Conservation (phyloP, 352 stramenopile species). For the Saprolegnia parasitica region DNA sequence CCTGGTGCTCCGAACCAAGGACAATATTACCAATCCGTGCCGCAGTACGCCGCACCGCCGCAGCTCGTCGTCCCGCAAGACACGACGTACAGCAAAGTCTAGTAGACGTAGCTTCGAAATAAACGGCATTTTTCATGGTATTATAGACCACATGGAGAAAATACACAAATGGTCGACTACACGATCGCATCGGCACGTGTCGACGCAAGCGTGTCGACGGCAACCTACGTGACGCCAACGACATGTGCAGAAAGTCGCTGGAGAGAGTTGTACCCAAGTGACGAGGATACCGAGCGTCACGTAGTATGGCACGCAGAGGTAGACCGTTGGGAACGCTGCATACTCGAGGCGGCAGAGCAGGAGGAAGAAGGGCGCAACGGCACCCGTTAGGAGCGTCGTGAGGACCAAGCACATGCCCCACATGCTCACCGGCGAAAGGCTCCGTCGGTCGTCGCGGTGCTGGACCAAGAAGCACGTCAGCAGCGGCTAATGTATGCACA, state of each 20-base stretch:
- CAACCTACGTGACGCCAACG: no score
- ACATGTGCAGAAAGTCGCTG: background rate
- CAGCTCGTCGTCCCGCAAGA: conserved; percentile 9
- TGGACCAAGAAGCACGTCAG: background rate
- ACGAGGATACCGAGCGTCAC: background rate
- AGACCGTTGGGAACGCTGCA: background rate
- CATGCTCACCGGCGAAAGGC: background rate
- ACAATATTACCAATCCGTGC: background rate
- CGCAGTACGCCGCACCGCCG: background rate
- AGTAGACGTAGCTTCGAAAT: background rate
- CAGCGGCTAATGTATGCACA: background rate
- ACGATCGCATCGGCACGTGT: background rate
- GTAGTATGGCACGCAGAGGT: background rate
- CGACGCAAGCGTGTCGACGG: no score
- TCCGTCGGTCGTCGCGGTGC: background rate
- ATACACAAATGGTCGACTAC: background rate
- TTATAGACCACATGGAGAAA: background rate
- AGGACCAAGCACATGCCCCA: background rate
- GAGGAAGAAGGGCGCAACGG: background rate
- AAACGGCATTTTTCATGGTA: background rate
- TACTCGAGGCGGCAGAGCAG: background rate
- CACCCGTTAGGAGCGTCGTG: background rate
- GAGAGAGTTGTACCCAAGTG: background rate
- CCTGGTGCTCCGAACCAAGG: background rate
- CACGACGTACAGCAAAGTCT: background rate